Evolutionary conservation across 2,329 filamentous ascomycete genomes (phyloP), one percentile per base, ranked within the genome.

Genomic region (Boeremia exigua): DNA sequence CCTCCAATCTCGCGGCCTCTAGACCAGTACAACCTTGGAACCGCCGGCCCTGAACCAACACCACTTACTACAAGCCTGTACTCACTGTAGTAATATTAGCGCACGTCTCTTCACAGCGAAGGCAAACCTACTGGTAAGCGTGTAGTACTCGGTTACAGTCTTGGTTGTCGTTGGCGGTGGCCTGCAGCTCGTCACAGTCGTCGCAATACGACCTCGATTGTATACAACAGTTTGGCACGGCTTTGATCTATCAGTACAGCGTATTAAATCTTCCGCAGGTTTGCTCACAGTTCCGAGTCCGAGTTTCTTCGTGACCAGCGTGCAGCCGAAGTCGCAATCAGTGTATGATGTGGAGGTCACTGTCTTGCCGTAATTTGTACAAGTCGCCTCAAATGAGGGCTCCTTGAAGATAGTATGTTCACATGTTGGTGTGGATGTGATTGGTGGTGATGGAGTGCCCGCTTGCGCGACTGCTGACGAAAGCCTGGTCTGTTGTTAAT

Each of bases 251-350:
- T 58, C 27, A 63, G 59, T 33, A 44, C 37, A 28, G 1, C 2
- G 6, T 10, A 5, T 15, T 36, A 29, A 11, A 46, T 14, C 30
- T 11, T 34, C n/a, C 9, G 25, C 7, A 44, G 14, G 15, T 15
- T n/a, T 0, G 59, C 63, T 52, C 34, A 72, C 71, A 23, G 69
- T 53, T 14, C 69, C 71, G 6, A 64, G 37, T 1, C 71, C 70
- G 1, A 71, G 44, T 10, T 12, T 30, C 39, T 39, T 37, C 3
- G 62, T 70, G 10, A 46, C 10, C 25, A 73, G 23, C 4, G 36
- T 56, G 42, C 70, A 73, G 14, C 68, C 66, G 30, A 38, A 5
- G 7, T 58, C 58, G 19, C 71, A 74, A 11, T 73, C 60, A 2
- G 60, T 68, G n/a, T 67, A 70, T 2, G 47, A 50, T 4, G 70